phyloP scores from a whole-genome alignment of 805 yeast genomes.

The Brettanomyces bruxellensis region DNA sequence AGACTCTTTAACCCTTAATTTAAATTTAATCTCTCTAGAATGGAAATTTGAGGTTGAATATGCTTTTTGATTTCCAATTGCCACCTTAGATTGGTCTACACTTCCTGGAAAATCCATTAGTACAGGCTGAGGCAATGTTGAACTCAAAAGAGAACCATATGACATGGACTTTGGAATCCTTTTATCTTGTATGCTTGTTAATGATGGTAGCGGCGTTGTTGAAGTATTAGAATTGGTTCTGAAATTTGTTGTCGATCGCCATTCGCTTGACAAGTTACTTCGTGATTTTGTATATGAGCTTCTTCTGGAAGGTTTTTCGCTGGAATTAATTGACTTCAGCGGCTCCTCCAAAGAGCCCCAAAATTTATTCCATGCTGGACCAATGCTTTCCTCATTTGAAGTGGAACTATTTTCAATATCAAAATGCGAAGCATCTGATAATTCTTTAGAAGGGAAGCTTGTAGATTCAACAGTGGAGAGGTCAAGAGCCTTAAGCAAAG shows the following conservation, averaged over 20 bases:
- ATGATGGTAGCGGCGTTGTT: not conserved
- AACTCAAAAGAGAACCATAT: not conserved
- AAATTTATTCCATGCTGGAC: conserved; percentile 26
- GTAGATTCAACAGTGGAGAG: conserved; percentile 14
- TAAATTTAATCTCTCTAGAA: conserved; percentile 1
- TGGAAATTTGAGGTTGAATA: conserved; percentile 1
- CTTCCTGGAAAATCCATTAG: not conserved
- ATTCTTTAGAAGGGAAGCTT: conserved; percentile 19
- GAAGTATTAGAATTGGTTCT: not conserved
- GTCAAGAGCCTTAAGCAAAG: conserved; percentile 29
- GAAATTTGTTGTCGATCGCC: not conserved
- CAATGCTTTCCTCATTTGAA: conserved; percentile 11
- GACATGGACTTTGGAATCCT: not conserved
- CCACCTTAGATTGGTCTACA: not conserved
- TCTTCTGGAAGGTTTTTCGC: conserved; percentile 15
- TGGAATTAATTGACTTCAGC: conserved; percentile 16
- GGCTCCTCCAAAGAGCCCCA: conserved; percentile 26
- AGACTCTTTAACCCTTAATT: conserved; percentile 13
- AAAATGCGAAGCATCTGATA: conserved; percentile 1
- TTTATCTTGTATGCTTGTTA: not conserved
- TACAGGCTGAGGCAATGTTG: not conserved
- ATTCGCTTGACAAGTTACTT: not conserved
- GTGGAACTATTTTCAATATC: not conserved
- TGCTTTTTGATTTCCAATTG: not conserved
- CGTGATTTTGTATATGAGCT: conserved; percentile 8